These are phyloP conservation scores for Angomonas ambiguus DNA, from an alignment of 208 protist species.

Conservation along the genomic window DNA sequence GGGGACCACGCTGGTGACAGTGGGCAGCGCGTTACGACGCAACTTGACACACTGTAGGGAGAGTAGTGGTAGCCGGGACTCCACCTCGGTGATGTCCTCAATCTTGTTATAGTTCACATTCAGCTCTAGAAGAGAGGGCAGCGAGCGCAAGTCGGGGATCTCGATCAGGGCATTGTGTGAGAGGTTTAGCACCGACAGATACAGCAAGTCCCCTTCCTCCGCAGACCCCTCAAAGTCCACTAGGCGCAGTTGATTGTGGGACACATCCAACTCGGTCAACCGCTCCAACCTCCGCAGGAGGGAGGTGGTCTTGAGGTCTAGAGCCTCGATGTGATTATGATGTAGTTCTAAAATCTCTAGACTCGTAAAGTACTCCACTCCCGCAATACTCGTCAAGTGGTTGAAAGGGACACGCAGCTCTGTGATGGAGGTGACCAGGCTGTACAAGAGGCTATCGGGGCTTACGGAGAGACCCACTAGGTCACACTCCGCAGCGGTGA, in stretches of 20 bases:
- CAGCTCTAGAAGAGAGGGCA: conserved; percentile 55
- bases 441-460: conserved; percentile 22
- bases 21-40: conserved; percentile 37
- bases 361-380: conserved; percentile 52
- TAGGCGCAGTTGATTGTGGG: conserved; percentile 54
- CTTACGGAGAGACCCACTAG: conserved; percentile 28
- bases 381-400: conserved; percentile 40
- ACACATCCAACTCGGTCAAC: conserved; percentile 55
- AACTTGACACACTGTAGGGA: conserved; percentile 47
- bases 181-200: conserved; percentile 51
- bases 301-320: conserved; percentile 47
- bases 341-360: conserved; percentile 75
- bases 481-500: conserved; percentile 22
- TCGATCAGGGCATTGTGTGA: conserved; percentile 78
- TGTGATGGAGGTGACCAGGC: conserved; percentile 41
- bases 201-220: conserved; percentile 3
- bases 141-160: conserved; percentile 66
- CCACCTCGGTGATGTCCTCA: conserved; percentile 52
- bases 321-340: conserved; percentile 59
- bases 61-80: conserved; percentile 51
- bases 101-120: conserved; percentile 72
- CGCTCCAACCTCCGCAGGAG: conserved; percentile 44
- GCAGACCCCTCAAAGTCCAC: conserved; percentile 34
- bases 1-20: conserved; percentile 32
- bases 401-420: conserved; percentile 69